These are phyloP conservation scores for Brassica juncea DNA, from an alignment of 345 rosid genomes.

Conservation along the genomic window DNA sequence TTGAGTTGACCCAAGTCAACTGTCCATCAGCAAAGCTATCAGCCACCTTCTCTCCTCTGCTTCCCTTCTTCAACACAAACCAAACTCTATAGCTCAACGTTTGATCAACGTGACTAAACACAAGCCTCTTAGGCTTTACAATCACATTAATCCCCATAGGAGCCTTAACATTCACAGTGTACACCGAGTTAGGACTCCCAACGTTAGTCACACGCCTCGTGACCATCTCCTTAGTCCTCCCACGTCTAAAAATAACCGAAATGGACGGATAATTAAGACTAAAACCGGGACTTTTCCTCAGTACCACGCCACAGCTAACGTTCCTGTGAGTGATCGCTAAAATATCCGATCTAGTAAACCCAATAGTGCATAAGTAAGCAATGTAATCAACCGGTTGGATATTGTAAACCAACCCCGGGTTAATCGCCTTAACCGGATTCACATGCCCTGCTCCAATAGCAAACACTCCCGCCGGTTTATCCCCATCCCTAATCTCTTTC, in stretches of 20 bases:
- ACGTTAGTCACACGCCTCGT: constrained; percentile 71
- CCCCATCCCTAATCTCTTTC: constrained; percentile 69
- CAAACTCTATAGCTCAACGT: constrained; percentile 61
- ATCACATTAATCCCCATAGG: constrained; percentile 60
- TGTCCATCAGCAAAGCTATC: constrained; percentile 59
- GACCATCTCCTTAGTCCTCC: constrained; percentile 53
- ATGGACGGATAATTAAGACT: constrained; percentile 89
- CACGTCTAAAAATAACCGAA: constrained; percentile 62
- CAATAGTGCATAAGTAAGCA: constrained; percentile 72
- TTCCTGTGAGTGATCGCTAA: constrained; percentile 74
- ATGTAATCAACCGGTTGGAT: constrained; percentile 72
- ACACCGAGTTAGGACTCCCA: constrained; percentile 65
- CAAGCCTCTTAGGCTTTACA: constrained; percentile 61
- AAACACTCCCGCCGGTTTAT: constrained; percentile 57
- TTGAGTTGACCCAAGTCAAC: constrained; percentile 73
- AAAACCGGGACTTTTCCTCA: constrained; percentile 54
- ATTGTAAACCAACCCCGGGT: constrained; percentile 82
- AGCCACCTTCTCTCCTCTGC: constrained; percentile 25
- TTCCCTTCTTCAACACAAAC: constrained; percentile 58
- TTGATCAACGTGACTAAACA: constrained; percentile 56
- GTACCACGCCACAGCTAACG: constrained; percentile 53
- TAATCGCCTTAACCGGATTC: constrained; percentile 70
- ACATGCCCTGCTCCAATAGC: constrained; percentile 91
- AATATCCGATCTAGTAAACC: constrained; percentile 65
- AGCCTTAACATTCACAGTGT: constrained; percentile 62